Conservation (phyloP, 2,329 filamentous ascomycete species). For the Cercospora nicotianae region DNA sequence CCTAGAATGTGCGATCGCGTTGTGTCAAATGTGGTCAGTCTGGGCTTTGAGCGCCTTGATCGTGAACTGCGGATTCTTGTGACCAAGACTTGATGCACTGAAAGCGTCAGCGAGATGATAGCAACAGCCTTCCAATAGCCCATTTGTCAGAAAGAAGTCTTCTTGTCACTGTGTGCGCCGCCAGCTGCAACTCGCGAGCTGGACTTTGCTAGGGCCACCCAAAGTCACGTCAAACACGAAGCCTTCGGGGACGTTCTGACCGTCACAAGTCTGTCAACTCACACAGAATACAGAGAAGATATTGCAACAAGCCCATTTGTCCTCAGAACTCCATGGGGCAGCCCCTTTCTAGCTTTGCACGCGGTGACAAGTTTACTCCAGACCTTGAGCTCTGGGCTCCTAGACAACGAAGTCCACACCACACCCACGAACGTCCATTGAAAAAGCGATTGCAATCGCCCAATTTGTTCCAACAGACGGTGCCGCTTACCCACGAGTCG, state of each 20-base stretch:
- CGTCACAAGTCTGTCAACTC: neutral
- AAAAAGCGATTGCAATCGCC: neutral
- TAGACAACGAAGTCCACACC: neutral
- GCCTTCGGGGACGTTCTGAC: neutral
- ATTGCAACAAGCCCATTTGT: neutral
- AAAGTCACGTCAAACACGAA: neutral
- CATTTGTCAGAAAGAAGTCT: no score
- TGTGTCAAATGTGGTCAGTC: neutral
- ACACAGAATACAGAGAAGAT: neutral
- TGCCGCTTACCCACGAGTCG: neutral
- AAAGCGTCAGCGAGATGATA: neutral
- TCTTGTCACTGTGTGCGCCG: neutral
- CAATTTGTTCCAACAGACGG: neutral
- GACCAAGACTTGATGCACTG: neutral
- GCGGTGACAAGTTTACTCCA: neutral
- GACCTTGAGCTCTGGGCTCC: neutral
- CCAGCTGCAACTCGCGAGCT: neutral
- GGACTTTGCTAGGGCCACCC: neutral
- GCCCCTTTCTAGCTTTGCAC: neutral
- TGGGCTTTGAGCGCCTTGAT: neutral
- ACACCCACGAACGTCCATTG: neutral
- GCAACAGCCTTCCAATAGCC: neutral
- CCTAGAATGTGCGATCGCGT: neutral
- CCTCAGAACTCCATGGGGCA: neutral
- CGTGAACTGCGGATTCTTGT: neutral